Conservation (phyloP, 73 alveolate species). For the Symbiodinium pilosum region DNA sequence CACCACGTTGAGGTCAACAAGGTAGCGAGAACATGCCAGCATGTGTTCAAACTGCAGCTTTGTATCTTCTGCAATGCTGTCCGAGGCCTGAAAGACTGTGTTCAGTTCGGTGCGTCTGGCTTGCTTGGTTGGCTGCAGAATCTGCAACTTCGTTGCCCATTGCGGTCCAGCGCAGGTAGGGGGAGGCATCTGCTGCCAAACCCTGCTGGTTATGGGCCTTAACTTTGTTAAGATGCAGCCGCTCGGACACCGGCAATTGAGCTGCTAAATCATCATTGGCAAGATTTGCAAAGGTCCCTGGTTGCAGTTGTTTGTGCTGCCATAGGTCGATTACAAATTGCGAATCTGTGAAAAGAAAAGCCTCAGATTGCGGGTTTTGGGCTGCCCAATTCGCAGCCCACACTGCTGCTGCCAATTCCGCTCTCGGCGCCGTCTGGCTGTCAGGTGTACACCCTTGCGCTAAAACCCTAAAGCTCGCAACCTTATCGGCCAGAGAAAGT, state of each 20-base stretch:
- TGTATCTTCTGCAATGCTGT: background rate
- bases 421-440: background rate
- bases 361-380: background rate
- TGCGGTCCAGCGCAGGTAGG: background rate
- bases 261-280: background rate
- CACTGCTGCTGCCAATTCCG: background rate
- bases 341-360: background rate
- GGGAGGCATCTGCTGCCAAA: background rate
- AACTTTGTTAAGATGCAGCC: background rate
- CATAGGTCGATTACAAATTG: background rate
- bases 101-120: too few species aligned
- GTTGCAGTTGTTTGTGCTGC: background rate
- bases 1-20: background rate
- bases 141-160: background rate
- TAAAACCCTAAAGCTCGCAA: background rate
- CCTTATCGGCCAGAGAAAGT: background rate
- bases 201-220: background rate
- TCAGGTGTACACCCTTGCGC: background rate
- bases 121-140: background rate
- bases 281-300: accelerated
- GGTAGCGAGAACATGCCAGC: background rate
- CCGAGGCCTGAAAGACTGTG: background rate
- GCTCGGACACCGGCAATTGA: background rate
- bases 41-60: background rate
- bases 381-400: background rate